phyloP scores from a whole-genome alignment of 352 stramenopile species.

The Peronospora tabacina region DNA sequence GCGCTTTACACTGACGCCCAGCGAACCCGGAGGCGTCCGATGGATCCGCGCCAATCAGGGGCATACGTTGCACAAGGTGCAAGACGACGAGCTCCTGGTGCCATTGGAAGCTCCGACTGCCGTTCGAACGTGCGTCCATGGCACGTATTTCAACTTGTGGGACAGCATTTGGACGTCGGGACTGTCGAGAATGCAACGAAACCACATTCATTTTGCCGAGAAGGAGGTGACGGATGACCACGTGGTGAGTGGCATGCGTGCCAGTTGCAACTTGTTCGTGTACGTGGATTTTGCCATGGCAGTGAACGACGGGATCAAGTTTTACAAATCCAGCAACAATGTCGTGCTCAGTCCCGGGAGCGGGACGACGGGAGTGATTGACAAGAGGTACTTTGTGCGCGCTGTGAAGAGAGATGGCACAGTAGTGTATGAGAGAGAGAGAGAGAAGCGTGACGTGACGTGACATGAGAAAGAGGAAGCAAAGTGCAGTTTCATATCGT shows the following conservation, averaged over 20 bases:
- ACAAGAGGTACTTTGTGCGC: constrained; percentile 51
- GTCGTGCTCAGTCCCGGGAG: constrained; percentile 64
- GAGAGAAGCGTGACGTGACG: background rate
- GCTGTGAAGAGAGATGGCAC: constrained; percentile 44
- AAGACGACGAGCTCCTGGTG: constrained; percentile 63
- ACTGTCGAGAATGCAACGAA: constrained; percentile 71
- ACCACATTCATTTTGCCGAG: constrained; percentile 83
- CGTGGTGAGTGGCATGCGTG: constrained; percentile 73
- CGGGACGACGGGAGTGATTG: constrained; percentile 41
- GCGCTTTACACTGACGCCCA: constrained; percentile 58
- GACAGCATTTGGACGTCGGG: constrained; percentile 48
- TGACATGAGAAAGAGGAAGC: background rate
- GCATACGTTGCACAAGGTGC: constrained; percentile 56
- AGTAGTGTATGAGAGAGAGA: constrained; percentile 44
- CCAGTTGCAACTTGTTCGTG: constrained; percentile 62
- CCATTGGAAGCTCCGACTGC: constrained; percentile 42
- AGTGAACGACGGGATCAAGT: constrained; percentile 62
- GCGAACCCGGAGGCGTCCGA: constrained; percentile 28
- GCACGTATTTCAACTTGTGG: constrained; percentile 69
- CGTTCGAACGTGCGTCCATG: constrained; percentile 60
- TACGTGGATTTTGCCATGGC: constrained; percentile 59
- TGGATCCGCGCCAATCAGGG: constrained; percentile 83
- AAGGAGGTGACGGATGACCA: constrained; percentile 38
- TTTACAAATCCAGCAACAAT: constrained; percentile 82
- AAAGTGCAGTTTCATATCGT: background rate